phyloP scores from a whole-genome alignment of 352 stramenopile genomes.

The Pythium sp. region DNA sequence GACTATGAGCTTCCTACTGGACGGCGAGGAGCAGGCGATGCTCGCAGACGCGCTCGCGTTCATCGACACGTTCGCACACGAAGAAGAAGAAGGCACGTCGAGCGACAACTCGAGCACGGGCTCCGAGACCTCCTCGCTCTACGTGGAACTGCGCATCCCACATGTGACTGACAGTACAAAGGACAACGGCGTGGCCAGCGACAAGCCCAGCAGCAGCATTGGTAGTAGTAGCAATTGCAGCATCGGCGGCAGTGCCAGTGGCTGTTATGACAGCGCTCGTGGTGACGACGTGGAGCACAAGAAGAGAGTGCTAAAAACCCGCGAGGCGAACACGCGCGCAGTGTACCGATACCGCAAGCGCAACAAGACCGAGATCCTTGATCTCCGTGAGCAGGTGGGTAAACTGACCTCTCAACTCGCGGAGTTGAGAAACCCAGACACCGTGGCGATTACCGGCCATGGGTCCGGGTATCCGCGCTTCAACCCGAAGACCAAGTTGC shows the following conservation, averaged over 20 bases:
- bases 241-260: background rate
- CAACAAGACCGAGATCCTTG: slow-evolving; percentile 9
- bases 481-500: background rate
- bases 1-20: slow-evolving; percentile 14
- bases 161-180: background rate
- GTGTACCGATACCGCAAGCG: slow-evolving; percentile 14
- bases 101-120: background rate
- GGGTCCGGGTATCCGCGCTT: background rate
- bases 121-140: background rate
- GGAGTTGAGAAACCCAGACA: slow-evolving; percentile 1
- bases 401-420: slow-evolving; percentile 7
- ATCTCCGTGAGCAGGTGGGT: slow-evolving; percentile 7
- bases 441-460: background rate
- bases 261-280: background rate
- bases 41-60: slow-evolving; percentile 14
- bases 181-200: no score
- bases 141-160: slow-evolving; percentile 7
- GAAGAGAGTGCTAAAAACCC: background rate
- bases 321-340: slow-evolving; percentile 12
- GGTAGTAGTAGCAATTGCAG: background rate
- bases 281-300: background rate
- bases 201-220: background rate
- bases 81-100: background rate
- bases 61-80: slow-evolving; percentile 12
- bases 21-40: slow-evolving; percentile 7